These are phyloP conservation scores for Elasticomyces elasticus DNA, from an alignment of 495 filamentous ascomycete genomes.

Conservation along the genomic window DNA sequence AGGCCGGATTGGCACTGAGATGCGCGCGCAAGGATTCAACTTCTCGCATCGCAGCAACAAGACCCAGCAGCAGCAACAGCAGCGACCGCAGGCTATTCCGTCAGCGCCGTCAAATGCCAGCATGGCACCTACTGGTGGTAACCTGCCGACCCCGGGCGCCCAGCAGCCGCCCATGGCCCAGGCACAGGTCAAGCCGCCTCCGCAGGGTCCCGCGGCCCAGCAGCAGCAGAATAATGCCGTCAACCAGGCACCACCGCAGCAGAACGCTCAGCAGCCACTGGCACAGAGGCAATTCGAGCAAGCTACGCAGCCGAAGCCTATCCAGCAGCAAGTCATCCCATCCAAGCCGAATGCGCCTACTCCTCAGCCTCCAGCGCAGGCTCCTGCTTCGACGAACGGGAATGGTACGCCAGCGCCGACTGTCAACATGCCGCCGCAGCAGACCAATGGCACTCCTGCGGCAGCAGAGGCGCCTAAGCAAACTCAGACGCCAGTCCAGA, in stretches of 20 bases:
- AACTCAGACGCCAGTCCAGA: conserved; percentile 17
- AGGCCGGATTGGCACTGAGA: conserved; percentile 93
- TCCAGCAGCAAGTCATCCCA: conserved; percentile 17
- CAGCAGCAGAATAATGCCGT: conserved; percentile 26
- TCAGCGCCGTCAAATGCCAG: conserved; percentile 38
- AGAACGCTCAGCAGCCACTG: conserved; percentile 30
- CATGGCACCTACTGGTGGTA: conserved; percentile 27
- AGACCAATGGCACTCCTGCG: conserved; percentile 32
- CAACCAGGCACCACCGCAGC: conserved; percentile 15
- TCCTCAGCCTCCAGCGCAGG: conserved; percentile 43
- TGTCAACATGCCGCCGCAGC: conserved; percentile 31
- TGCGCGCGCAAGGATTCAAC: conserved; percentile 98
- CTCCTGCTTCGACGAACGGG: conserved; percentile 28
- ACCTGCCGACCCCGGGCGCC: conserved; percentile 33
- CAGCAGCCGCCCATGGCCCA: conserved; percentile 25
- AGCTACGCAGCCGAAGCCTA: conserved; percentile 20
- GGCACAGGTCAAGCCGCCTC: conserved; percentile 21
- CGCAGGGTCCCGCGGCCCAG: conserved; percentile 38
- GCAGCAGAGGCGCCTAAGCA: conserved; percentile 23
- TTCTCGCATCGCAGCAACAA: conserved; percentile 82
- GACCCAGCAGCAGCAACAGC: conserved; percentile 35
- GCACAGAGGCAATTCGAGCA: conserved; percentile 31
- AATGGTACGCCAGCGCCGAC: conserved; percentile 27
- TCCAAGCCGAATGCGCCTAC: conserved; percentile 34
- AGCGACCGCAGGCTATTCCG: conserved; percentile 42